Conservation (phyloP, 2,329 filamentous ascomycete species). For the Scopulariopsis brevicaulis region DNA sequence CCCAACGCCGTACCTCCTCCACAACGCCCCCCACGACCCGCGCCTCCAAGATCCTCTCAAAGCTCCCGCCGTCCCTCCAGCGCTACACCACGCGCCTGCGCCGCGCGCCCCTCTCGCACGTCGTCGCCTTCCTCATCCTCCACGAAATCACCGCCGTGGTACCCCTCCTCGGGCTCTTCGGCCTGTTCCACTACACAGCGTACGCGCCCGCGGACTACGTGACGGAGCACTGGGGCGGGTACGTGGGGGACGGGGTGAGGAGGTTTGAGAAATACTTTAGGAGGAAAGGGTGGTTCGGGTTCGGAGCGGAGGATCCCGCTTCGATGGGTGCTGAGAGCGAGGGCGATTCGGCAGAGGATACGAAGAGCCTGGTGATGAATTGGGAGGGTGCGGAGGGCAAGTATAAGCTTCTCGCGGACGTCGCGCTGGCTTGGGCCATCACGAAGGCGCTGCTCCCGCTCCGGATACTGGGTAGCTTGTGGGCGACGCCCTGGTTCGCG, state of each 20-base stretch:
- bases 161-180: conserved; percentile 65
- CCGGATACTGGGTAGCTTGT: conserved; percentile 67
- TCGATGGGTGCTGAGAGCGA: conserved; percentile 2
- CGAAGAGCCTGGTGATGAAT: conserved; percentile 18
- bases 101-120: conserved; percentile 68
- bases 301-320: conserved; percentile 23
- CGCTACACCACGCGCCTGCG: conserved; percentile 60
- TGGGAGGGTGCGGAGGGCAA: conserved; percentile 28
- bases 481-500: conserved; percentile 90
- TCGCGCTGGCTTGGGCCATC: conserved; percentile 83
- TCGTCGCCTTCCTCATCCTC: conserved; percentile 76
- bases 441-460: conserved; percentile 77
- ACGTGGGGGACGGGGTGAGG: conserved; percentile 51
- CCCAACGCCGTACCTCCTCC: background rate
- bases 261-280: conserved; percentile 69
- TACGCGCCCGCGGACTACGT: conserved; percentile 54
- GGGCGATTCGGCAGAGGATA: conserved; percentile 18
- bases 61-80: conserved; percentile 55
- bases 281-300: conserved; percentile 71
- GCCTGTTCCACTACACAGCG: conserved; percentile 67
- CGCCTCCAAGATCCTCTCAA: conserved; percentile 25
- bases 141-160: conserved; percentile 86
- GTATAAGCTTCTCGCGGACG: conserved; percentile 50
- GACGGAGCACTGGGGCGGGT: conserved; percentile 34
- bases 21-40: background rate